Conservation (phyloP, 306 rosid species). For the Pyrus pyrifolia region DNA sequence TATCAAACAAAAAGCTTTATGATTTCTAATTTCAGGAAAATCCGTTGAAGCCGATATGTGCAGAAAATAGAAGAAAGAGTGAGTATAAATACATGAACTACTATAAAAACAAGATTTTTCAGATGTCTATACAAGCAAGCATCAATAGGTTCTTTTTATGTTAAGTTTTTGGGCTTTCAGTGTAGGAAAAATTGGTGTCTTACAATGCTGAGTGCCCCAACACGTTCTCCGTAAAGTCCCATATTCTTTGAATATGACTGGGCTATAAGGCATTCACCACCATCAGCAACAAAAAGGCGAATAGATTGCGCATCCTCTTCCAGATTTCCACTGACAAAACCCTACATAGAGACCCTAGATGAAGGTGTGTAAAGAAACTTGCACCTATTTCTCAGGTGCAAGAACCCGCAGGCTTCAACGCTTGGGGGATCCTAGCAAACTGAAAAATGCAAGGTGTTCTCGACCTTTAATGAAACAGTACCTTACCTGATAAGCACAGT, state of each 20-base stretch:
- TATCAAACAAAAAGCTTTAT: slow-evolving; percentile 5
- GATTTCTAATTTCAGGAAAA: neutral
- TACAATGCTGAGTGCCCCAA: slow-evolving; percentile 91
- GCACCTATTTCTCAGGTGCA: neutral
- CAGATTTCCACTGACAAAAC: slow-evolving; percentile 86
- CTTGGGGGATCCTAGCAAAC: neutral
- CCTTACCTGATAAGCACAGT: slow-evolving; percentile 83
- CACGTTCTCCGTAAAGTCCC: slow-evolving; percentile 94
- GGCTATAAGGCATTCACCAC: slow-evolving; percentile 73
- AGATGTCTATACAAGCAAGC: neutral
- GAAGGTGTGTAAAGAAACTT: neutral
- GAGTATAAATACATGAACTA: neutral
- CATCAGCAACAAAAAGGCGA: slow-evolving; percentile 87
- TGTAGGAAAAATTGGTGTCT: slow-evolving; percentile 17
- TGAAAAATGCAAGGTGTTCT: neutral
- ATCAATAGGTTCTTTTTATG: neutral
- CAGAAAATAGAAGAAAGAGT: neutral
- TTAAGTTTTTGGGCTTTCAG: neutral
- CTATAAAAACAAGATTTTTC: neutral
- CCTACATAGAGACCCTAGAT: slow-evolving; percentile 34
- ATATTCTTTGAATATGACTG: slow-evolving; percentile 92
- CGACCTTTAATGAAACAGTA: neutral
- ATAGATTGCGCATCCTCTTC: slow-evolving; percentile 78
- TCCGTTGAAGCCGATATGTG: no score
- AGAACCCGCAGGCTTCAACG: neutral